phyloP scores from a whole-genome alignment of 2,329 filamentous ascomycete genomes.

The Phialophora expanda region DNA sequence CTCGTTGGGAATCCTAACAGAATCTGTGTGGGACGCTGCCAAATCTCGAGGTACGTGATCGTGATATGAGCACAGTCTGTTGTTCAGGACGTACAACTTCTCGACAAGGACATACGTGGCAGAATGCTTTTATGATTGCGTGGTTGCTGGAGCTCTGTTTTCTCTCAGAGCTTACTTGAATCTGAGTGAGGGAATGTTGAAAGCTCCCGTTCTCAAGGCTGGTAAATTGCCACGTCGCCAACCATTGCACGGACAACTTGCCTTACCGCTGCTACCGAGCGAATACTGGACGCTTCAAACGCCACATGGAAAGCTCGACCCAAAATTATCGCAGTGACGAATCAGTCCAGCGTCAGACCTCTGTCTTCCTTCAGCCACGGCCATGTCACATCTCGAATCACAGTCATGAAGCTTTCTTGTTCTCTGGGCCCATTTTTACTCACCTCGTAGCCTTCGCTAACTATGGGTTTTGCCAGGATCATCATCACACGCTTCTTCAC shows the following conservation, averaged over 20 bases:
- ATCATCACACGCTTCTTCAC: not conserved
- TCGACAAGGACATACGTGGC: not conserved
- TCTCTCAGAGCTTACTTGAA: not conserved
- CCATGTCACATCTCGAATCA: not conserved
- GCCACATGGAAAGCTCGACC: not conserved
- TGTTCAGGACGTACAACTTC: not conserved
- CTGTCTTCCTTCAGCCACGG: not conserved
- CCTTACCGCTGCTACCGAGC: not conserved
- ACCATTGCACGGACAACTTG: not conserved
- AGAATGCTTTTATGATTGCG: not conserved
- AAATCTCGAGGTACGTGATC: not conserved
- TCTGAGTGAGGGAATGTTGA: not conserved
- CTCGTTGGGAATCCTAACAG: not conserved
- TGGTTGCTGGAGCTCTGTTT: not conserved
- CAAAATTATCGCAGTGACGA: not conserved
- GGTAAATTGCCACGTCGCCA: not conserved
- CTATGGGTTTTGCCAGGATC: slow-evolving; percentile 7
- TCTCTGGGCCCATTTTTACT: not conserved
- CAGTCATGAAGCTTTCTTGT: not conserved
- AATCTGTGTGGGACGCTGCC: not conserved
- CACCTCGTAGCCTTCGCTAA: not conserved
- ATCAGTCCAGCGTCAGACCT: not conserved
- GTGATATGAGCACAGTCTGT: not conserved
- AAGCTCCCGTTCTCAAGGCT: not conserved
- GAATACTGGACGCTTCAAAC: not conserved